Percentiles rank a stretch among this genome's conserved stretches.
phyloP scores from a whole-genome alignment of 2,329 filamentous ascomycete species.

The Calonectria hongkongensis region DNA sequence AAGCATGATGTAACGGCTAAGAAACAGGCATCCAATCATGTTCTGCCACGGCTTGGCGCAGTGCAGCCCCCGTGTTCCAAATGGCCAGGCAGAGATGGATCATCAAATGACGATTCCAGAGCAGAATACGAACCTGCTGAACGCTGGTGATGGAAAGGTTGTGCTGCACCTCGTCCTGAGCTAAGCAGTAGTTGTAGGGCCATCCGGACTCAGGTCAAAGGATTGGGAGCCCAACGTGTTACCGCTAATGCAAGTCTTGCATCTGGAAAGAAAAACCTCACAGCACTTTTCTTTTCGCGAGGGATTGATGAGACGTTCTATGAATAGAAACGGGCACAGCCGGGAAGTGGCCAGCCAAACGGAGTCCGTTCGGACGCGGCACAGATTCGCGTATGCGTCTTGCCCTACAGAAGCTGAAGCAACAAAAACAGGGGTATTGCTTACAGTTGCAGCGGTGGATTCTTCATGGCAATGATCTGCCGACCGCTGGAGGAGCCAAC shows the following conservation, averaged over 20 bases:
- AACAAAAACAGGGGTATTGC: background rate
- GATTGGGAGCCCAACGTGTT: too few species aligned
- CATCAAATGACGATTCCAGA: background rate
- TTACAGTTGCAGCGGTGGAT: background rate
- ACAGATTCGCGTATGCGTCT: background rate
- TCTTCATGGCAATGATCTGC: background rate
- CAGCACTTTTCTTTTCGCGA: background rate
- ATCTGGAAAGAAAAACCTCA: too few species aligned
- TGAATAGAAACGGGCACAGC: background rate
- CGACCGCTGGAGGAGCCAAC: background rate
- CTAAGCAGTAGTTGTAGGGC: too few species aligned
- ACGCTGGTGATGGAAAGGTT: background rate
- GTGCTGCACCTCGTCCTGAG: background rate
- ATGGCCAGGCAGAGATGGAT: background rate
- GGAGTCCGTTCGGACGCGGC: too few species aligned
- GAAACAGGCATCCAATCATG: background rate
- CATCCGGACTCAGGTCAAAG: background rate
- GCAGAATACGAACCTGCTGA: background rate
- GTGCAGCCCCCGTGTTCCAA: background rate
- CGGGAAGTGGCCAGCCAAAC: background rate
- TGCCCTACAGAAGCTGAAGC: background rate
- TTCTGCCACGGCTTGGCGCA: background rate
- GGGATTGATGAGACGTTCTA: background rate
- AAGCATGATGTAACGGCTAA: constrained; percentile 2
- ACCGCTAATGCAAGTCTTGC: too few species aligned